Evolutionary conservation across 1,139 yeast species (phyloP).

Genomic region (Pichiaceae sp.): DNA sequence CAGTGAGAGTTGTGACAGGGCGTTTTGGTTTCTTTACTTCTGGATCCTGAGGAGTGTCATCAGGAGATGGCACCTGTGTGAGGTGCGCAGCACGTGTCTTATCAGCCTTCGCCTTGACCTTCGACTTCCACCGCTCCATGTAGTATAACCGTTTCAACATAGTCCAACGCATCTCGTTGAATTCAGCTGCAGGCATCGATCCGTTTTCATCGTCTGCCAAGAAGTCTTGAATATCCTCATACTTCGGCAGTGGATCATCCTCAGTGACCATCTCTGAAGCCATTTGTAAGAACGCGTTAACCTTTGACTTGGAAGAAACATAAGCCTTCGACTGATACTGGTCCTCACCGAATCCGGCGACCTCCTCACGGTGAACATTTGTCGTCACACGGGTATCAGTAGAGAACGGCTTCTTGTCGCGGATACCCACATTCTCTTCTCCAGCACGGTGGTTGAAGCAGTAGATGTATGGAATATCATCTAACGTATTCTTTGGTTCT

Average conservation of each 20-base stretch:
- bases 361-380: constrained; percentile 57
- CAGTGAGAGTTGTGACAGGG: constrained; percentile 15
- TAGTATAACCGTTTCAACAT: constrained; percentile 63
- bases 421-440: constrained; percentile 72
- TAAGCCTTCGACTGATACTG: constrained; percentile 30
- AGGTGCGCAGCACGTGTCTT: constrained; percentile 5
- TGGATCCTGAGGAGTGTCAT: not conserved
- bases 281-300: constrained; percentile 43
- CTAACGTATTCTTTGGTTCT: constrained; percentile 9
- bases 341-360: constrained; percentile 69
- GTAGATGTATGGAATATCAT: constrained; percentile 33
- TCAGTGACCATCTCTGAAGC: constrained; percentile 43
- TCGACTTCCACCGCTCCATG: constrained; percentile 43
- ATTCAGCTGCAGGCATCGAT: constrained; percentile 24
- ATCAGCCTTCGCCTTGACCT: constrained; percentile 7
- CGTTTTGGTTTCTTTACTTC: constrained; percentile 7
- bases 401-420: constrained; percentile 76
- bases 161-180: constrained; percentile 54
- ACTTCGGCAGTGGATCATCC: constrained; percentile 45
- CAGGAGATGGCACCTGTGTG: not conserved
- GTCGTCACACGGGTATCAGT: constrained; percentile 74
- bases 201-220: constrained; percentile 29
- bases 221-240: constrained; percentile 47
- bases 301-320: constrained; percentile 41
- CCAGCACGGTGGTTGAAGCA: constrained; percentile 89